Evolutionary conservation across 495 filamentous ascomycete species (phyloP), one percentile per base, ranked within the genome.

Genomic region (Rhizodiscina lignyota): DNA sequence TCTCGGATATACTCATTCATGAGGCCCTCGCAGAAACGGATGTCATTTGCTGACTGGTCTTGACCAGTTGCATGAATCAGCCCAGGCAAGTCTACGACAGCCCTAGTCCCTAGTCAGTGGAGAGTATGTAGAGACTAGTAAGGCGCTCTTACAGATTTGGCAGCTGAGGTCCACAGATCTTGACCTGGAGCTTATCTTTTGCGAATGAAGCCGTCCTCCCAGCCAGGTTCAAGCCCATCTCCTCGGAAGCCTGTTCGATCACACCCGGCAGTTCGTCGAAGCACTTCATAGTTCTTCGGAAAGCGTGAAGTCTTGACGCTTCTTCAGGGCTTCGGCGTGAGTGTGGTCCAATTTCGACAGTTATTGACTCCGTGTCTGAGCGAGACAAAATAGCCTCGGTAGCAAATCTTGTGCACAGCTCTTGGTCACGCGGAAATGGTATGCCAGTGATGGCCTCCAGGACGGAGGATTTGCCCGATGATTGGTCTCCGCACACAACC

Each of bases 401-500:
- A 4, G 43, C 26, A 35, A 47, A 47, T 1, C 36, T 38, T 3
- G 39, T 47, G 24, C 43, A 42, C 2, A 39, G 13, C 13, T 20
- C 34, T 8, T 34, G 34, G 18, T 43, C 39, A 4, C 33, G 37
- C 4, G 43, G 43, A 38, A 47, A 47, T 3, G 34, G 34, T 21
- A 42, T 34, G 4, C 28, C 19, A 0, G 39, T 39, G 6, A 47
- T 16, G 12, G 30, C 43, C 17, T 47, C 39, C 19, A 43, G 35
- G 8, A 47, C 43, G 13, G 35, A 47, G 21, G 23, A 39, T 21
- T 43, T 42, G 1, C 40, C 43, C 15, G 43, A 42, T 12, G 34
- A 42, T 19, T 46, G 39, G 28, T 42, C 43, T 15, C 43, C 39
- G 38, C 42, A 45, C 16, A 46, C 43, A 13, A 46, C 39, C 5